These are phyloP conservation scores for Silybum marianum DNA, from an alignment of 129 eudicot genomes.

Conservation along the genomic window DNA sequence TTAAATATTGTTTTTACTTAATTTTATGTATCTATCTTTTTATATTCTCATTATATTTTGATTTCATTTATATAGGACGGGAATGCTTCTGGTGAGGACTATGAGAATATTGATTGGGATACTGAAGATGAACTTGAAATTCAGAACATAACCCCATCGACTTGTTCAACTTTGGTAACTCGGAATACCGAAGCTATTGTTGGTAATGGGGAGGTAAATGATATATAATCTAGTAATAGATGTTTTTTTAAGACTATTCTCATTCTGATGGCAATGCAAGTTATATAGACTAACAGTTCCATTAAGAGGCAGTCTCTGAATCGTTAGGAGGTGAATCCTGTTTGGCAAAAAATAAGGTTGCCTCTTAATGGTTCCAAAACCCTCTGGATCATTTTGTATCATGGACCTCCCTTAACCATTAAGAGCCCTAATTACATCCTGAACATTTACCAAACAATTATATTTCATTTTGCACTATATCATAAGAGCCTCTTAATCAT, in stretches of 20 bases:
- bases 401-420: no score
- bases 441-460: no score
- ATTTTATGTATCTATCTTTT: not conserved
- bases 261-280: not conserved
- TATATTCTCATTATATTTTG: not conserved
- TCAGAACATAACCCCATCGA: constrained; percentile 38
- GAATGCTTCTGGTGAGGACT: constrained; percentile 56
- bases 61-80: constrained; percentile 41
- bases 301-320: no score
- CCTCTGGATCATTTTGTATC: no score
- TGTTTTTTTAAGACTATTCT: not conserved
- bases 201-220: constrained; percentile 53
- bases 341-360: no score
- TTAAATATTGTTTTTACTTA: not conserved
- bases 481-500: no score
- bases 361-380: no score
- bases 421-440: no score
- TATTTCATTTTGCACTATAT: no score
- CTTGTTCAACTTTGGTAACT: constrained; percentile 36
- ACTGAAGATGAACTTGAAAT: constrained; percentile 77
- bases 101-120: constrained; percentile 63
- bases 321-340: no score
- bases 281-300: not conserved
- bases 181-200: constrained; percentile 33
- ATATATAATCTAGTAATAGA: not conserved